Percentiles rank a stretch among this genome's conserved stretches.
Conservation (phyloP, 2,329 filamentous ascomycete genomes). For the Pseudodiploospora longispora region DNA sequence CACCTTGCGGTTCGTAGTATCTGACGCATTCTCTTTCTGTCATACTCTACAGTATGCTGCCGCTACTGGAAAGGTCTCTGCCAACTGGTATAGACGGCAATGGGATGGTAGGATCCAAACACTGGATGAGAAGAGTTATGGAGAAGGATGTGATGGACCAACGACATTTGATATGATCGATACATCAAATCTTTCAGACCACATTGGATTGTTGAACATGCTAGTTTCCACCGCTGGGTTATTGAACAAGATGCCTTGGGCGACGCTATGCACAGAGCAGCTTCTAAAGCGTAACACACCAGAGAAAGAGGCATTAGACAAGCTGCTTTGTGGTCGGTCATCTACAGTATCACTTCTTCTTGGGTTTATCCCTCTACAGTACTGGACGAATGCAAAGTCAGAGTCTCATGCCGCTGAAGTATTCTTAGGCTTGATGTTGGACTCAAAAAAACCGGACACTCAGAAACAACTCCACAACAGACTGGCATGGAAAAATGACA, state of each 20-base stretch:
- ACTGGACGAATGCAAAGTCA: slow-evolving; percentile 40
- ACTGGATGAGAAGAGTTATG: slow-evolving; percentile 36
- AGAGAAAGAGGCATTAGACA: slow-evolving; percentile 24
- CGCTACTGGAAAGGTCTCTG: slow-evolving; percentile 19
- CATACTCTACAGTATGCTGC: slow-evolving; percentile 39
- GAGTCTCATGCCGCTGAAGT: slow-evolving; percentile 33
- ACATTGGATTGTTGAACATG: slow-evolving; percentile 29
- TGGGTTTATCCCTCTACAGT: slow-evolving; percentile 41
- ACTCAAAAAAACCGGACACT: slow-evolving; percentile 8
- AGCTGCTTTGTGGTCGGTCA: slow-evolving; percentile 38
- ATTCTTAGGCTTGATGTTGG: slow-evolving; percentile 17
- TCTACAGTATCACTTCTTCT: slow-evolving; percentile 40
- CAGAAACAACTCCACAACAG: slow-evolving; percentile 17
- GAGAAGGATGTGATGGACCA: slow-evolving; percentile 24
- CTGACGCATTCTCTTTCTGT: slow-evolving; percentile 44
- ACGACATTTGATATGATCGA: slow-evolving; percentile 48
- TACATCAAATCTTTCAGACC: slow-evolving; percentile 36
- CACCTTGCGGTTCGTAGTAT: slow-evolving; percentile 36
- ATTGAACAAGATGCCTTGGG: slow-evolving; percentile 32
- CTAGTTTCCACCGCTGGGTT: slow-evolving; percentile 38
- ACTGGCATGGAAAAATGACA: slow-evolving; percentile 29
- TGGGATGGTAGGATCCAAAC: slow-evolving; percentile 30
- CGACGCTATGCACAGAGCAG: slow-evolving; percentile 42
- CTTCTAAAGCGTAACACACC: slow-evolving; percentile 24
- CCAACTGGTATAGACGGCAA: slow-evolving; percentile 34